phyloP scores from a whole-genome alignment of 208 protist species.

The Endotrypanum monterogeii region DNA sequence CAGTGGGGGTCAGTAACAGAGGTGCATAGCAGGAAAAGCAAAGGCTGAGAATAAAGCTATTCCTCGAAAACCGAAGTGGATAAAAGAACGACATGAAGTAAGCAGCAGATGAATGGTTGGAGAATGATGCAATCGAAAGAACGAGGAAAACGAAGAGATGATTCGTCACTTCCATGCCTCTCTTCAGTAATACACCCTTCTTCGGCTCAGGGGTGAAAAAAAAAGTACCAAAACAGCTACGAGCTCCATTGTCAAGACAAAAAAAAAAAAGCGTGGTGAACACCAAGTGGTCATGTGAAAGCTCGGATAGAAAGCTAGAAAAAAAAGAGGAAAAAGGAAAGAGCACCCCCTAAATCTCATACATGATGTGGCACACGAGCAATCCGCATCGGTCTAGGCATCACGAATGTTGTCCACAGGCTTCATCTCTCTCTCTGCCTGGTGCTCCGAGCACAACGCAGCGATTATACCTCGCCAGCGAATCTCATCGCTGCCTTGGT shows the following conservation, averaged over 20 bases:
- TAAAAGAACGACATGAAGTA: not conserved
- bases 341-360: not conserved
- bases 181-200: not conserved
- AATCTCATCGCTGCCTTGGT: conserved; percentile 41
- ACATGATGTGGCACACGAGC: not conserved
- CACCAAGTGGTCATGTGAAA: too few species aligned
- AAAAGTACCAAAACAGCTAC: too few species aligned
- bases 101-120: not conserved
- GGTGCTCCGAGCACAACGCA: conserved; percentile 37
- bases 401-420: conserved; percentile 29
- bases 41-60: not conserved
- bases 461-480: conserved; percentile 40
- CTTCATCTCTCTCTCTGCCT: conserved; percentile 28
- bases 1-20: not conserved
- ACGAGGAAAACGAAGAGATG: not conserved
- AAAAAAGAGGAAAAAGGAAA: not conserved
- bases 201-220: not conserved
- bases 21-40: not conserved
- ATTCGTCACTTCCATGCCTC: not conserved
- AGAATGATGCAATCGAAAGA: conserved; percentile 1
- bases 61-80: not conserved
- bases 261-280: too few species aligned
- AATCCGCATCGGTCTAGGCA: not conserved
- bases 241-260: too few species aligned
- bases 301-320: too few species aligned